Evolutionary conservation across 2,329 filamentous ascomycete species (phyloP).

Genomic region (Colletotrichum chrysophilum): DNA sequence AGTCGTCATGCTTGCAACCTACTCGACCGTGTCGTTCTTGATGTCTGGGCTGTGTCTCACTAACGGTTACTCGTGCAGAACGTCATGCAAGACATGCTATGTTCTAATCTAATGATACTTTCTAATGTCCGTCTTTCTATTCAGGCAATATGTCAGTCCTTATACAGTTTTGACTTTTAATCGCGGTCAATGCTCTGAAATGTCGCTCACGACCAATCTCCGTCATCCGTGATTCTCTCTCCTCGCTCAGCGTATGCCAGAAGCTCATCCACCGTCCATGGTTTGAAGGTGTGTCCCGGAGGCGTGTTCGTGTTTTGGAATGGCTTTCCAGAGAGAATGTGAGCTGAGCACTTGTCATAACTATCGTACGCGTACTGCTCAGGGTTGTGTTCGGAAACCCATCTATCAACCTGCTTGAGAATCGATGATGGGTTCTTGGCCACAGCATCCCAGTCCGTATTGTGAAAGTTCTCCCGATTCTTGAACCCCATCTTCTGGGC

Average conservation of each 20-base stretch:
- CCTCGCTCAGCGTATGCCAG: neutral
- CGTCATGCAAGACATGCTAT: neutral
- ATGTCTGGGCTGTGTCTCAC: neutral
- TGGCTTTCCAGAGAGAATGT: constrained; percentile 25
- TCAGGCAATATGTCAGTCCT: neutral
- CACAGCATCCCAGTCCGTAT: constrained; percentile 21
- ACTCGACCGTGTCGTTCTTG: neutral
- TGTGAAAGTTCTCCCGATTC: constrained; percentile 24
- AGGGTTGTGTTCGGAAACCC: constrained; percentile 31
- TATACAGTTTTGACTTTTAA: neutral
- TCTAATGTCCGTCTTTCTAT: neutral
- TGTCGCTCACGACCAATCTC: neutral
- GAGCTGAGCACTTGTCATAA: constrained; percentile 26
- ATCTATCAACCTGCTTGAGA: neutral
- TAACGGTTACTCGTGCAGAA: neutral
- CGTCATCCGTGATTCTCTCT: neutral
- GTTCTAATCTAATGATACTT: neutral
- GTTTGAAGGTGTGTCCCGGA: constrained; percentile 27
- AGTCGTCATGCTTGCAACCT: neutral
- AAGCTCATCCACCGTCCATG: constrained; percentile 27
- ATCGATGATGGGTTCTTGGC: neutral
- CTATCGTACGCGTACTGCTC: constrained; percentile 33
- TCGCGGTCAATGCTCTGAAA: too few species aligned
- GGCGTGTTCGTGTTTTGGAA: constrained; percentile 36
- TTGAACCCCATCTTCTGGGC: constrained; percentile 25